Evolutionary conservation across 163 green algal genomes (phyloP).

Genomic region (Scenedesmus sp.): DNA sequence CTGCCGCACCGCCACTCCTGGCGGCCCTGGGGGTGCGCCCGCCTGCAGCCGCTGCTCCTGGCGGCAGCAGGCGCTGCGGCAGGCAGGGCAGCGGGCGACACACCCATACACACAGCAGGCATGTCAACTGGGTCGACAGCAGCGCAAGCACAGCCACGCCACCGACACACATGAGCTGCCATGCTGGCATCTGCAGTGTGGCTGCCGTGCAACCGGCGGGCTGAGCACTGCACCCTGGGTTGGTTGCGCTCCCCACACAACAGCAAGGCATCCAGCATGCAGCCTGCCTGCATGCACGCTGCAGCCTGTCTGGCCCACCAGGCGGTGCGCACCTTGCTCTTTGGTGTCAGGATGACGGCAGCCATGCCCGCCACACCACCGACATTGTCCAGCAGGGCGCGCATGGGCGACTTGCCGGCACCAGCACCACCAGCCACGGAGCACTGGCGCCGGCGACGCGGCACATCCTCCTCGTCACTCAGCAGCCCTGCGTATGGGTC

Average conservation of each 20-base stretch:
- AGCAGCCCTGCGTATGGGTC: background rate
- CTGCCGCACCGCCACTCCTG: background rate
- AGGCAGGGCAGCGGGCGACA: background rate
- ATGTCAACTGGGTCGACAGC: background rate
- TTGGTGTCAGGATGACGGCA: background rate
- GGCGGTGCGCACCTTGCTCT: background rate
- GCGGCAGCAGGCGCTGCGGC: background rate
- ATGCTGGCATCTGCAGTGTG: background rate
- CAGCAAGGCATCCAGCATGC: background rate
- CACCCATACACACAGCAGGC: background rate
- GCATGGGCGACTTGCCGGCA: background rate
- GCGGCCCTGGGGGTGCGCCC: background rate
- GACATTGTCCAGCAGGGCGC: background rate
- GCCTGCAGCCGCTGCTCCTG: background rate
- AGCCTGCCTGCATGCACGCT: background rate
- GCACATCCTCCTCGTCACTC: constrained; percentile 1
- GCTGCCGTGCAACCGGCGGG: background rate
- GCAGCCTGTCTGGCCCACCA: background rate
- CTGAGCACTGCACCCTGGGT: background rate
- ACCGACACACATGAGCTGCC: background rate
- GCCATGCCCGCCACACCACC: background rate
- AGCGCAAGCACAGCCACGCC: background rate
- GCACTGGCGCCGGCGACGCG: background rate
- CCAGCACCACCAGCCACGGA: no score
- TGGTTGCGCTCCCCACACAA: background rate